Conservation (phyloP, 345 rosid genomes). For the Murraya paniculata region DNA sequence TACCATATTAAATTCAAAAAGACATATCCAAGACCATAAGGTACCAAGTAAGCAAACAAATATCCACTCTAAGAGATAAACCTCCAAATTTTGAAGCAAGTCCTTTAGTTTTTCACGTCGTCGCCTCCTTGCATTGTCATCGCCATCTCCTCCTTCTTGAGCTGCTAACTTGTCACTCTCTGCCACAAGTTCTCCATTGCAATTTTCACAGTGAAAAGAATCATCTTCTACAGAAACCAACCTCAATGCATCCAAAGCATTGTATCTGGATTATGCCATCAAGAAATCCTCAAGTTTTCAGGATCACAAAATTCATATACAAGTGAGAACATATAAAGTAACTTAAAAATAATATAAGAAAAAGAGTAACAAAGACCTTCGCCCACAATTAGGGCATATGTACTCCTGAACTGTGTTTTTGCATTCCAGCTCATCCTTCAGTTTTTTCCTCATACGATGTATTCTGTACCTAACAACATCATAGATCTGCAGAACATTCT, state of each 20-base stretch:
- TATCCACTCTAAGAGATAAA: slow-evolving; percentile 11
- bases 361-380: slow-evolving; percentile 47
- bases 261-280: slow-evolving; percentile 52
- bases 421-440: slow-evolving; percentile 83
- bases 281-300: slow-evolving; percentile 15
- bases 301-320: slow-evolving; percentile 4
- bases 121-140: slow-evolving; percentile 80
- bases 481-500: slow-evolving; percentile 52
- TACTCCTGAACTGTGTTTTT: slow-evolving; percentile 90
- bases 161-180: slow-evolving; percentile 84
- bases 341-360: neutral
- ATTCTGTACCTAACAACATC: slow-evolving; percentile 76
- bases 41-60: neutral
- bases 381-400: slow-evolving; percentile 80
- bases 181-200: slow-evolving; percentile 86
- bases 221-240: slow-evolving; percentile 68
- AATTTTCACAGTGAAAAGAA: slow-evolving; percentile 81
- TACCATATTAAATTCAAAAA: neutral
- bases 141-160: slow-evolving; percentile 88
- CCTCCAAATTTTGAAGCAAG: slow-evolving; percentile 83
- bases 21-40: neutral
- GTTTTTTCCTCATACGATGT: slow-evolving; percentile 68
- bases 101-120: slow-evolving; percentile 75
- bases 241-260: slow-evolving; percentile 77
- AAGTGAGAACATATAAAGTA: neutral